These are phyloP conservation scores for Basipetospora chlamydospora DNA, from an alignment of 2,329 filamentous ascomycete species.

Conservation along the genomic window DNA sequence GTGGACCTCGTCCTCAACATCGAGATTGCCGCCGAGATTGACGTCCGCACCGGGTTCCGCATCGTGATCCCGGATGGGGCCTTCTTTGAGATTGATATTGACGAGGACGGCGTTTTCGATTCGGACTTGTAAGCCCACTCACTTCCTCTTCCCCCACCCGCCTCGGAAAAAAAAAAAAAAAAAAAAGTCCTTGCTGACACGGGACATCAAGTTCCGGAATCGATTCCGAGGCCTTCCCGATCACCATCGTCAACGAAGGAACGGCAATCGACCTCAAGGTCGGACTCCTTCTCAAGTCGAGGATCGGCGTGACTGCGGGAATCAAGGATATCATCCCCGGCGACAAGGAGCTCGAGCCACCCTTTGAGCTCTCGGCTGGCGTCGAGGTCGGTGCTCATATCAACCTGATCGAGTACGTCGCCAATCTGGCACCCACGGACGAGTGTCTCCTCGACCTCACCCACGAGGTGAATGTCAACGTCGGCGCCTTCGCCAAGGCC, in stretches of 20 bases:
- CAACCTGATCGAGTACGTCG: slow-evolving; percentile 5
- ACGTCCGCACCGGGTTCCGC: slow-evolving; percentile 5
- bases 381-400: slow-evolving; percentile 5
- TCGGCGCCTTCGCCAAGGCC: slow-evolving; percentile 2
- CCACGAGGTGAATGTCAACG: slow-evolving; percentile 5
- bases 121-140: slow-evolving; percentile 4
- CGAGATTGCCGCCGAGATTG: neutral
- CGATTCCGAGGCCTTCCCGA: slow-evolving; percentile 2
- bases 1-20: slow-evolving; percentile 4
- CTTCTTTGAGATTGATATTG: slow-evolving; percentile 7
- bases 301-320: neutral
- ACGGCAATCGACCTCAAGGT: slow-evolving; percentile 1
- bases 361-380: slow-evolving; percentile 1
- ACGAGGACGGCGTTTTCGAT: neutral
- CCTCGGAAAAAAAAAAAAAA: neutral
- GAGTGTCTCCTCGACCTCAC: slow-evolving; percentile 3
- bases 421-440: neutral
- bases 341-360: neutral
- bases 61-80: slow-evolving; percentile 4
- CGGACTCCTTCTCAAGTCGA: slow-evolving; percentile 3
- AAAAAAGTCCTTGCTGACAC: neutral
- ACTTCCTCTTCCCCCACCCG: neutral
- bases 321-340: slow-evolving; percentile 2
- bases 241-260: slow-evolving; percentile 4
- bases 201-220: neutral